These are phyloP conservation scores for Backusella morwellensis DNA, from an alignment of 192 early-diverging fungal species.

Conservation along the genomic window DNA sequence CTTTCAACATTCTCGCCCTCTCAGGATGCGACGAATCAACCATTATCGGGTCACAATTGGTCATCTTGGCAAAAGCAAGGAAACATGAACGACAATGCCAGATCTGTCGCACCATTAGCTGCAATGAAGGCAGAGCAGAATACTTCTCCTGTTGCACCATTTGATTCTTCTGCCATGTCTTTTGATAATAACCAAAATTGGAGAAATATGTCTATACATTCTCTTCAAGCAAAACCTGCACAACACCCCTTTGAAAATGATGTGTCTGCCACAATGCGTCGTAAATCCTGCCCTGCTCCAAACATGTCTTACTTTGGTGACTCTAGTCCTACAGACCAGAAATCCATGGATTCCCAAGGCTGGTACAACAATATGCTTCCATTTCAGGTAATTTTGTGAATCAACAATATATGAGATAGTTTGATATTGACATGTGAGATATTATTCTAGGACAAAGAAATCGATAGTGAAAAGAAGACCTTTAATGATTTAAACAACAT, in stretches of 20 bases:
- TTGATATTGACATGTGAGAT: not conserved
- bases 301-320: not conserved
- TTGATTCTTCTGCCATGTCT: not conserved
- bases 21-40: not conserved
- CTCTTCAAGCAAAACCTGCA: not conserved
- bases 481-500: not conserved
- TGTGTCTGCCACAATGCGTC: not conserved
- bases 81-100: not conserved
- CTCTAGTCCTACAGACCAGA: not conserved
- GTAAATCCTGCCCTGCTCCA: constrained; percentile 8
- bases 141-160: not conserved
- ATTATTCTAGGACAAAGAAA: not conserved
- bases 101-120: constrained; percentile 12
- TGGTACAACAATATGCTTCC: not conserved
- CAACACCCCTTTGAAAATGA: not conserved
- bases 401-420: not conserved
- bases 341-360: not conserved
- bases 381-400: not conserved
- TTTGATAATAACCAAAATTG: not conserved
- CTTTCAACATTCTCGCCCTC: not conserved
- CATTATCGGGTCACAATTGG: not conserved
- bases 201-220: constrained; percentile 1
- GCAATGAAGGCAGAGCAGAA: not conserved
- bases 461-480: not conserved
- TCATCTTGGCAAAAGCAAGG: not conserved